A percentile compares a stretch with the other conserved stretches of the same genome.
Conservation (phyloP, 2,329 filamentous ascomycete genomes). For the Penicillium sp. region DNA sequence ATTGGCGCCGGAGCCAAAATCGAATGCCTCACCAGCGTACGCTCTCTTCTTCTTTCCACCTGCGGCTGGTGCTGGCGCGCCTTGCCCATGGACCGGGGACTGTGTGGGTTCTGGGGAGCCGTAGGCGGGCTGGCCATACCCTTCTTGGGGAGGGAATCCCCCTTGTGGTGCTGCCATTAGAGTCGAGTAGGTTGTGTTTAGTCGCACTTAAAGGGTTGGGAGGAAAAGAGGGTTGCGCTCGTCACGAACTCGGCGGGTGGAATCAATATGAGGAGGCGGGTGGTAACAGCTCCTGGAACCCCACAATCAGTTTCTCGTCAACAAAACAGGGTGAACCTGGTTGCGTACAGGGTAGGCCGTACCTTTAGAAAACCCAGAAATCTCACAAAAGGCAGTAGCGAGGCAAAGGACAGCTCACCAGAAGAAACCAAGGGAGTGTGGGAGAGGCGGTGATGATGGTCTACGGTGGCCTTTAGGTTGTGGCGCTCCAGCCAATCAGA, state of each 20-base stretch:
- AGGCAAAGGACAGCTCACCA: conserved; percentile 8
- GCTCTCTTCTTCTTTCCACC: conserved; percentile 74
- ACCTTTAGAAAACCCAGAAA: neutral
- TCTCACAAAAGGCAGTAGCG: conserved; percentile 3
- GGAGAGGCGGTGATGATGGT: conserved; percentile 33
- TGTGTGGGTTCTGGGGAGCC: conserved; percentile 41
- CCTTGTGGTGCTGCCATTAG: conserved; percentile 53
- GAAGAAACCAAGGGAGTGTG: conserved; percentile 11
- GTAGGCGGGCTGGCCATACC: conserved; percentile 45
- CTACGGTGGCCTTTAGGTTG: conserved; percentile 41
- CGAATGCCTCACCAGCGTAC: conserved; percentile 92
- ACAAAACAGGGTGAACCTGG: neutral
- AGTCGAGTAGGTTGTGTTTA: conserved; percentile 11
- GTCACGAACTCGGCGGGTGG: conserved; percentile 10
- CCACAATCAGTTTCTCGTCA: conserved; percentile 23
- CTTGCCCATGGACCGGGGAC: conserved; percentile 32
- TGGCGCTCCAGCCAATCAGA: conserved; percentile 36
- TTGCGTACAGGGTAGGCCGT: neutral
- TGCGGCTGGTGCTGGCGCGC: conserved; percentile 30
- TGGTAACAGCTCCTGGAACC: conserved; percentile 27
- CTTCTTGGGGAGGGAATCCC: conserved; percentile 52
- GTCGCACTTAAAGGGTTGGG: conserved; percentile 1
- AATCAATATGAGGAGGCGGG: conserved; percentile 17
- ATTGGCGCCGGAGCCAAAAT: conserved; percentile 86
- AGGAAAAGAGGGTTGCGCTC: conserved; percentile 7